Base-by-base conservation (phyloP, 371 early-diverging fungal species). In the Spraguea lophii region DNA sequence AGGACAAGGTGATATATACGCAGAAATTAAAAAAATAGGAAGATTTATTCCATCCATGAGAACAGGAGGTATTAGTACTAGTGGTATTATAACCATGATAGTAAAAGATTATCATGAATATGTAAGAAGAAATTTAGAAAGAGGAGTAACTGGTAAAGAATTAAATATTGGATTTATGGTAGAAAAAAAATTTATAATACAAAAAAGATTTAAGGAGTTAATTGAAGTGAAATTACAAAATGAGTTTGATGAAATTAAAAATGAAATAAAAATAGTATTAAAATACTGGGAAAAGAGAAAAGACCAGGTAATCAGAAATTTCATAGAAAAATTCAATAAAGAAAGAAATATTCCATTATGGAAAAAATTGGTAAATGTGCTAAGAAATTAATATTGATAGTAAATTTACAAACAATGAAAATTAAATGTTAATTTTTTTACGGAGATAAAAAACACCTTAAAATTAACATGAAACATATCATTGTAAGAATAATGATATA, bases 31-130 rank as follows among this genome's bases (percentile, higher is more conserved):
- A 68, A 73, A 73, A 6, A 77, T 77, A 56, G 85, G 84, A 3
- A 74, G 73, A 38, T 92, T 92, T 70, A 67, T 85, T 41, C 83
- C 89, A 4, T 86, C 85, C 3, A 72, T 79, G 60, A 77, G 93
- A 55, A 89, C 91, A 23, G 81, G 80, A 17, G 89, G 89, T 16
- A 79, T 92, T 0, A 84, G 85, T 25, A 92, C 93, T 0, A 83
- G 82, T 0, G 86, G 85, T 50, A 66, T 92, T 35, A 90, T 92
- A 56, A 87, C 89, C 1, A 78, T 86, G 17, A 85, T 92, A 42
- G 84, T 92, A 10, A 74, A 79, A 49, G 87, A 91, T 62, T 89
- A 92, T 63, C 88, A 89, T 68, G 73, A 78, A 52, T 90, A 84
- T 69, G 68, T 92, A 21, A 70, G 83, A 45, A 76, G 93, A 46